Base-by-base conservation (phyloP, 129 eudicot species). In the Chrysanthemum lavandulifolium region DNA sequence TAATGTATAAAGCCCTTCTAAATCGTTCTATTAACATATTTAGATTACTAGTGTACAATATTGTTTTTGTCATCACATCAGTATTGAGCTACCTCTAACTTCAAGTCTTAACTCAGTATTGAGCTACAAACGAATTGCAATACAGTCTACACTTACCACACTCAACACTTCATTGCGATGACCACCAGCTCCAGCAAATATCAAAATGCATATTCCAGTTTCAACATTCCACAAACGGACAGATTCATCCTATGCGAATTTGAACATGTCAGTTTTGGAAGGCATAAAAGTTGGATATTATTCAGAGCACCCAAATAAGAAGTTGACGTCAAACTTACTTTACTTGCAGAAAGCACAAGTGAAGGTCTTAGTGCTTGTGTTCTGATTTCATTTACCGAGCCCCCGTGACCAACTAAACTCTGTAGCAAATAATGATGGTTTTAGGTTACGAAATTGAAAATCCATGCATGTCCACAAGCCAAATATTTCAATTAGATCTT, bases 181-280 rank as follows among this genome's bases (percentile, higher is more conserved):
- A 51, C 97, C 99, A 19, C 96, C 96, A 56, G 97, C 96, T 83
- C 99, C 97, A 73, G 97, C 97, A 91, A 95, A 95, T 81, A 95
- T 83, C 82, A 95, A 78, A 76, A 95, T 86, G 84, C 99, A 95
- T 70, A 95, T 85, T 77, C 99, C 99, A 45, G 91, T 90, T 50
- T 90, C 88, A 67, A 95, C 88, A 88, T 95, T 95, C 99, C 99
- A 95, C 53, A 95, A 81, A 56, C 99, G 96, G 76, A 95, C 99
- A 60, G 99, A 90, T 85, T 95, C 99, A 88, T 95, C 99, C 99
- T 95, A 81, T 52, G 49, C 67, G 60, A 76, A 69, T 67, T 48
- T 47, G 51, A 50, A 58, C 63, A 64, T 18, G 33, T 69, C 60
- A 69, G 29, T 31, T 55, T 65, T 71, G 43, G 33, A 0, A 36